Conservation (phyloP, 176 grass and related monocot species). For the Oryza brachyantha region DNA sequence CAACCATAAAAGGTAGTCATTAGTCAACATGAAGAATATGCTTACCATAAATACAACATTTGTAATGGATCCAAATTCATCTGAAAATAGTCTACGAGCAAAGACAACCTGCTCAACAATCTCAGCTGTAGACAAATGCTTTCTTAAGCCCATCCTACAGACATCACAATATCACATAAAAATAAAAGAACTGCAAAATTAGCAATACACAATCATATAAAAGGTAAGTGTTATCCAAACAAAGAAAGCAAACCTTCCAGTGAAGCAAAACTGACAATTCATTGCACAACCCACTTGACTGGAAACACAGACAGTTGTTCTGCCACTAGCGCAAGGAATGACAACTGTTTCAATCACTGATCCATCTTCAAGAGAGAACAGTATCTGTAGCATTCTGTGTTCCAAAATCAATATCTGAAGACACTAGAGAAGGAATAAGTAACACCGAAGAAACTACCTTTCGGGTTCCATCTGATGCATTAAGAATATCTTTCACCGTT, state of each 20-base stretch:
- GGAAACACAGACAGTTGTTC: slow-evolving; percentile 91
- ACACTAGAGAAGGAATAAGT: slow-evolving; percentile 11
- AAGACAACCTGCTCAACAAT: slow-evolving; percentile 98
- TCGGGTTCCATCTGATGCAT: slow-evolving; percentile 75
- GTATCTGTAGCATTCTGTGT: slow-evolving; percentile 85
- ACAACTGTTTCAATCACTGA: slow-evolving; percentile 90
- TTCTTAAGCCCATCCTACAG: slow-evolving; percentile 90
- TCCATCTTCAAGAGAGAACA: slow-evolving; percentile 84
- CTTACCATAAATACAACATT: slow-evolving; percentile 99
- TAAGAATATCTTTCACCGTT: slow-evolving; percentile 69
- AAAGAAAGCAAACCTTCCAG: slow-evolving; percentile 58
- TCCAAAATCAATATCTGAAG: slow-evolving; percentile 55
- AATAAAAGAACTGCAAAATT: background rate
- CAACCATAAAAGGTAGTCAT: background rate
- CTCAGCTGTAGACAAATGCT: slow-evolving; percentile 86
- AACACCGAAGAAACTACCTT: slow-evolving; percentile 60
- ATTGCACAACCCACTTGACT: slow-evolving; percentile 97
- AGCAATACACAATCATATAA: background rate
- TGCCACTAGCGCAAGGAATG: slow-evolving; percentile 71
- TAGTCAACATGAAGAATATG: slow-evolving; percentile 24
- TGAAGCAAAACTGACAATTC: slow-evolving; percentile 99
- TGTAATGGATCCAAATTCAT: slow-evolving; percentile 86
- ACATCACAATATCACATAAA: background rate
- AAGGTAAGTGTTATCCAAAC: background rate
- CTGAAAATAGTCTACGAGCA: slow-evolving; percentile 81